Conservation (phyloP, 1,284 basidiomycete species). For the Fomitiporia mediterranea region DNA sequence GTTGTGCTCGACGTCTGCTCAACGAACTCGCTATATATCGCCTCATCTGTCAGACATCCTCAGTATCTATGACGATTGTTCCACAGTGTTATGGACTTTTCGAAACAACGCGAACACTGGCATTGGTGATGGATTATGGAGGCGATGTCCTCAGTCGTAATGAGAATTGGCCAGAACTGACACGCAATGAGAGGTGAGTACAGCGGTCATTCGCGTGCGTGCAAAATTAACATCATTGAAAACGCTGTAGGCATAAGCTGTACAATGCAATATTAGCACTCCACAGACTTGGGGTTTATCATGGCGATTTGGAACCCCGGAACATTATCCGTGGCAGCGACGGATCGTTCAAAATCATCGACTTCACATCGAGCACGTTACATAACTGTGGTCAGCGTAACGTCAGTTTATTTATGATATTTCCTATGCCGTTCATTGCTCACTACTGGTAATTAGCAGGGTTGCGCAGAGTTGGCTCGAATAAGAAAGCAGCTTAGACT, state of each 20-base stretch:
- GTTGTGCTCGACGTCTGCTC: neutral
- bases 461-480: no score
- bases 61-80: neutral
- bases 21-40: neutral
- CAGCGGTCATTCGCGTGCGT: no score
- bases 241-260: neutral
- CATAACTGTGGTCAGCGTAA: no score
- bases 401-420: no score
- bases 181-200: no score
- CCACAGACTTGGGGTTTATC: neutral
- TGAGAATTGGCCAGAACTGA: no score
- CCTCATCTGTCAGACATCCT: neutral
- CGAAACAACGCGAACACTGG: neutral
- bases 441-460: no score
- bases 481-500: no score
- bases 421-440: no score
- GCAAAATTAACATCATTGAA: no score
- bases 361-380: neutral
- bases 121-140: neutral
- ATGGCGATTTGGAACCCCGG: neutral
- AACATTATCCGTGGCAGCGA: neutral
- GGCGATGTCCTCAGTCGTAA: neutral
- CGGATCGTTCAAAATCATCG: neutral
- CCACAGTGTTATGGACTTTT: neutral
- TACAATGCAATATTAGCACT: neutral